Evolutionary conservation across 2,329 filamentous ascomycete species (phyloP).

Genomic region (Hypoxylon sp.): DNA sequence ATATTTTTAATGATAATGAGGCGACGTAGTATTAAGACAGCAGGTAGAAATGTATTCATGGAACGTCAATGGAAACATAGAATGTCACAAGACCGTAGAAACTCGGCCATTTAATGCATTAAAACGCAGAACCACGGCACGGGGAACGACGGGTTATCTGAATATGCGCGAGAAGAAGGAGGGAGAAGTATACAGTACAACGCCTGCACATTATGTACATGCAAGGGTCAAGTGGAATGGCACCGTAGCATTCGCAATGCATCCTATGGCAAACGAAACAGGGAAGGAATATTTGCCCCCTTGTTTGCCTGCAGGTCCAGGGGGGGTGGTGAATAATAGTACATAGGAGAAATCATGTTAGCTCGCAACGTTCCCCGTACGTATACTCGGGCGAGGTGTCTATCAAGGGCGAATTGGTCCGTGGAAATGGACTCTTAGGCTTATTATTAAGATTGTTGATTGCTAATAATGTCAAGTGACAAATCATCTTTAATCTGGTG

Average conservation of each 20-base stretch:
- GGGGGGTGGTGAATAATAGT: constrained; percentile 25
- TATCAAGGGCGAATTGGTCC: constrained; percentile 26
- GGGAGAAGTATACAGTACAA: constrained; percentile 30
- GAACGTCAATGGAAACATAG: constrained; percentile 46
- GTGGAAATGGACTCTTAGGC: constrained; percentile 6
- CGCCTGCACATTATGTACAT: constrained; percentile 33
- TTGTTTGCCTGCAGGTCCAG: constrained; percentile 46
- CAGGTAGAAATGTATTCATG: constrained; percentile 30
- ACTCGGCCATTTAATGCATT: constrained; percentile 46
- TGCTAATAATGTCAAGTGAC: constrained; percentile 31
- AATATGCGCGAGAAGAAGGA: constrained; percentile 25
- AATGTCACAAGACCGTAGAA: constrained; percentile 48
- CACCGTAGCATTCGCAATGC: constrained; percentile 38
- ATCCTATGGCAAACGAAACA: constrained; percentile 44
- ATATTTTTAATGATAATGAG: constrained; percentile 23
- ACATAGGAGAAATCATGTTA: constrained; percentile 35
- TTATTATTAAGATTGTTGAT: constrained; percentile 28
- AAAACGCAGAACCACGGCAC: constrained; percentile 46
- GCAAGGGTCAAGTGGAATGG: constrained; percentile 43
- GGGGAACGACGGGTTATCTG: constrained; percentile 42
- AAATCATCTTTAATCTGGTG: constrained; percentile 28
- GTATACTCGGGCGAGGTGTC: constrained; percentile 21
- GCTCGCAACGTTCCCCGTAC: constrained; percentile 27
- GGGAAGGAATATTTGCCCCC: constrained; percentile 42
- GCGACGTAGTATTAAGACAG: constrained; percentile 25